These are phyloP conservation scores for Plasmodium coatneyi DNA, from an alignment of 169 alveolate genomes.

Conservation along the genomic window DNA sequence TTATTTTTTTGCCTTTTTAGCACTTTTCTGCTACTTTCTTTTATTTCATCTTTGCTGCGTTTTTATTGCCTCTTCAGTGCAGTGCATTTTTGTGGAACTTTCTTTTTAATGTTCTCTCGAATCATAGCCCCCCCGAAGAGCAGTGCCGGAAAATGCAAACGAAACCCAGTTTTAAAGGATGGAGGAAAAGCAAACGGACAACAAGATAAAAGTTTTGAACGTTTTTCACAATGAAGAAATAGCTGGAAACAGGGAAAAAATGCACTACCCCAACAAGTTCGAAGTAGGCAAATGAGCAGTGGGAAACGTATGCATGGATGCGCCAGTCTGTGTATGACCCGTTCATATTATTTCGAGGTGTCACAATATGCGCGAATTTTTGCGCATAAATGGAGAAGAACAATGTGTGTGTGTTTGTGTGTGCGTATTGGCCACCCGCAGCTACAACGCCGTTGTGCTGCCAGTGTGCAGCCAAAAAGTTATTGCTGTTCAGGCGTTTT, in stretches of 20 bases:
- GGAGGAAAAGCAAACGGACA: constrained; percentile 42
- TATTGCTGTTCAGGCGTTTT: background rate
- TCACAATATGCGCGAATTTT: background rate
- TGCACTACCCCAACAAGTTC: constrained; percentile 23
- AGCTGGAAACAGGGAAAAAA: constrained; percentile 16
- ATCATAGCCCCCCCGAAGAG: background rate
- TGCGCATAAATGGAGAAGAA: background rate
- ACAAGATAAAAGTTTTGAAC: constrained; percentile 69
- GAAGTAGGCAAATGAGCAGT: constrained; percentile 35
- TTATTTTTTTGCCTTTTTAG: background rate
- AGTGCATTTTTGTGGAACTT: background rate
- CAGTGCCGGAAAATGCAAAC: constrained; percentile 7
- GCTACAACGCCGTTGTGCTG: background rate
- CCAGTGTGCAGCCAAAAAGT: background rate
- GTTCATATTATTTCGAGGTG: background rate
- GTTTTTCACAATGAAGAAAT: constrained; percentile 66
- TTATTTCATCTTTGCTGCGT: background rate
- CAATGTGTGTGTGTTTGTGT: background rate
- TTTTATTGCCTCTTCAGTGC: background rate
- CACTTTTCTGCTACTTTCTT: background rate
- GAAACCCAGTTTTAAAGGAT: background rate
- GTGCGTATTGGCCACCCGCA: background rate
- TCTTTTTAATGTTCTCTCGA: background rate
- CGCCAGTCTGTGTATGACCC: background rate
- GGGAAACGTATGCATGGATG: background rate